Percentiles rank a stretch among this genome's conserved stretches.
Conservation (phyloP, 108 stramenopile genomes). For the Skeletonema potamos region DNA sequence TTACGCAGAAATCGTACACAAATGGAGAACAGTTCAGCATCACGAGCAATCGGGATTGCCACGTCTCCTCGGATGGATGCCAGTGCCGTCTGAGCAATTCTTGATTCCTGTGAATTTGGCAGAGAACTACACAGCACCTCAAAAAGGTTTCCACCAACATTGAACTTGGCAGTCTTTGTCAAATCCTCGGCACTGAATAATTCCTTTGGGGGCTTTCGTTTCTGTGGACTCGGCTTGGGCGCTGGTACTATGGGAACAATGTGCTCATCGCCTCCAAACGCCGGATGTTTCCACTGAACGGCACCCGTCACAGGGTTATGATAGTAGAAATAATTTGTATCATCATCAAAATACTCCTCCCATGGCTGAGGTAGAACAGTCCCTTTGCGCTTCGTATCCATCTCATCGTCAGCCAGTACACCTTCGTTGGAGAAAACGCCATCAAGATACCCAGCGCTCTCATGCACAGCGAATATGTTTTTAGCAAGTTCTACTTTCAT, state of each 20-base stretch:
- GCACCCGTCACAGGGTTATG: background rate
- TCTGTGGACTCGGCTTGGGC: background rate
- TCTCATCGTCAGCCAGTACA: background rate
- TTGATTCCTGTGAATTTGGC: slow-evolving; percentile 9
- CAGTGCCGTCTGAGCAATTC: slow-evolving; percentile 11
- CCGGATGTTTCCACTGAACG: background rate
- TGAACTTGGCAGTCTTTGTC: background rate
- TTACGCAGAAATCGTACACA: slow-evolving; percentile 14
- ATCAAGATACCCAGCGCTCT: background rate
- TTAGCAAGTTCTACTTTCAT: background rate
- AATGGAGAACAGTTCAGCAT: slow-evolving; percentile 15
- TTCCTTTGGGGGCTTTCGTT: background rate
- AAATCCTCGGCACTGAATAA: background rate
- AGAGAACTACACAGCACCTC: slow-evolving; percentile 7
- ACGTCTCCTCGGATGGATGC: slow-evolving; percentile 14
- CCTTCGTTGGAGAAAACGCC: background rate
- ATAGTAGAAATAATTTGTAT: background rate
- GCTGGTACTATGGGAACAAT: background rate
- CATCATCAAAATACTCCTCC: background rate
- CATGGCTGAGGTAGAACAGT: background rate
- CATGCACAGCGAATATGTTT: background rate
- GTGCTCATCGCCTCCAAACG: background rate
- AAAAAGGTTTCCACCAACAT: slow-evolving; percentile 15
- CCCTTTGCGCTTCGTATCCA: background rate
- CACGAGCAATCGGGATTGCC: slow-evolving; percentile 13